A percentile compares a stretch with the other conserved stretches of the same genome.
phyloP scores from a whole-genome alignment of 164 flowering plant species.

The Stephania cephalantha region DNA sequence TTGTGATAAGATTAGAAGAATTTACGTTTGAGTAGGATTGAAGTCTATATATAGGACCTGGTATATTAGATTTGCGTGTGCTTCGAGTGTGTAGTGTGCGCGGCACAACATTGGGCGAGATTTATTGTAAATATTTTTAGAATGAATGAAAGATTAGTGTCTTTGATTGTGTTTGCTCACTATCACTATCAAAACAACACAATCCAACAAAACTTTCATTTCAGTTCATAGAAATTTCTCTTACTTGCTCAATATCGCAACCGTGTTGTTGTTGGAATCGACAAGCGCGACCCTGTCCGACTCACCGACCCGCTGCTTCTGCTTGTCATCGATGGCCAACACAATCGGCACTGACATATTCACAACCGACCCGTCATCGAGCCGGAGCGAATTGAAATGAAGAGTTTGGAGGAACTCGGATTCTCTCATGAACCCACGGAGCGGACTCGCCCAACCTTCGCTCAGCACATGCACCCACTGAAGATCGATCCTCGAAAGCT shows the following conservation, averaged over 20 bases:
- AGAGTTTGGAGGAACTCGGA: slow-evolving; percentile 99
- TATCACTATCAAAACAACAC: background rate
- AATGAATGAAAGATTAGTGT: too few relatives aligned
- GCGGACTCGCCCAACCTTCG: slow-evolving; percentile 51
- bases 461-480: slow-evolving; percentile 83
- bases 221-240: slow-evolving; percentile 7
- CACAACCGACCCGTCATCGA: slow-evolving; percentile 70
- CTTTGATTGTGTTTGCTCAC: background rate
- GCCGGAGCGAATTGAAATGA: slow-evolving; percentile 83
- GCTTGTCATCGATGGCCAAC: slow-evolving; percentile 68
- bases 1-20: too few relatives aligned
- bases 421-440: slow-evolving; percentile 78
- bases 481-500: slow-evolving; percentile 62
- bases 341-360: slow-evolving; percentile 99
- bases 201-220: background rate
- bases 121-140: too few relatives aligned
- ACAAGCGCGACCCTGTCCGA: slow-evolving; percentile 61
- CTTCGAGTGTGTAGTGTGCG: too few relatives aligned
- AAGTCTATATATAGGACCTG: too few relatives aligned
- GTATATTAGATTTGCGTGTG: too few relatives aligned
- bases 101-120: too few relatives aligned
- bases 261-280: slow-evolving; percentile 37
- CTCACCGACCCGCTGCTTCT: slow-evolving; percentile 58
- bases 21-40: too few relatives aligned
- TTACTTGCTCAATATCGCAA: slow-evolving; percentile 78